Conservation (phyloP, 257 asterid species). For the Salvia hispanica region DNA sequence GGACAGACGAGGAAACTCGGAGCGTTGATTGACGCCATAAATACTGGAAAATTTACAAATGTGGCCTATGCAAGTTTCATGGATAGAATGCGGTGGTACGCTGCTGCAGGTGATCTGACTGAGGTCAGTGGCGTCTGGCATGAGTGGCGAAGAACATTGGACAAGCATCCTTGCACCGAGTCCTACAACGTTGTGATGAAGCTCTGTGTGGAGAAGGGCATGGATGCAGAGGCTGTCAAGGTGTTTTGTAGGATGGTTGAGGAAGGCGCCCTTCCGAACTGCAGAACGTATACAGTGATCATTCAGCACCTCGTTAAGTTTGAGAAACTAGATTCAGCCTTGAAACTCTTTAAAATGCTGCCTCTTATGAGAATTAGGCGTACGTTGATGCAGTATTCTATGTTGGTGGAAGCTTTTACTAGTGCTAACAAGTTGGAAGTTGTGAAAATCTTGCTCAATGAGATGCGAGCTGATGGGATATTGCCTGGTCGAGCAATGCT, state of each 20-base stretch:
- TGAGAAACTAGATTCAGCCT: conserved; percentile 58
- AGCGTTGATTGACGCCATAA: conserved; percentile 66
- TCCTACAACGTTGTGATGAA: conserved; percentile 80
- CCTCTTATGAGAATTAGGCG: conserved; percentile 80
- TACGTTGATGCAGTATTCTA: conserved; percentile 68
- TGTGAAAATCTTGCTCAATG: conserved; percentile 66
- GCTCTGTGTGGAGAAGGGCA: conserved; percentile 63
- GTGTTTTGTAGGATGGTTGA: conserved; percentile 59
- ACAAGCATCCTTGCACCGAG: conserved; percentile 71
- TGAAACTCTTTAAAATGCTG: conserved; percentile 59
- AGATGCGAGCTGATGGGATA: conserved; percentile 82
- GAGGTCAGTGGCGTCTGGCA: conserved; percentile 69
- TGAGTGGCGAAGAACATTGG: conserved; percentile 66
- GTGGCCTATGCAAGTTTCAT: conserved; percentile 70
- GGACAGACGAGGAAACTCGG: conserved; percentile 61
- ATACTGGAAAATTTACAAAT: conserved; percentile 61
- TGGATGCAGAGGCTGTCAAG: conserved; percentile 63
- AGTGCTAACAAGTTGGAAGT: conserved; percentile 44
- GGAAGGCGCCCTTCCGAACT: conserved; percentile 92
- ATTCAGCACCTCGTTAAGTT: conserved; percentile 72
- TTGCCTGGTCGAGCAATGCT: conserved; percentile 84
- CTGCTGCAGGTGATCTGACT: conserved; percentile 65
- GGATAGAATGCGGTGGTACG: conserved; percentile 85
- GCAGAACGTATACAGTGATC: conserved; percentile 73
- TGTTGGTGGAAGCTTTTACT: conserved; percentile 63